Evolutionary conservation across 225 moss, liverwort and hornwort species (phyloP), one percentile per base, ranked within the genome.

Genomic region (Straminergon stramineum): DNA sequence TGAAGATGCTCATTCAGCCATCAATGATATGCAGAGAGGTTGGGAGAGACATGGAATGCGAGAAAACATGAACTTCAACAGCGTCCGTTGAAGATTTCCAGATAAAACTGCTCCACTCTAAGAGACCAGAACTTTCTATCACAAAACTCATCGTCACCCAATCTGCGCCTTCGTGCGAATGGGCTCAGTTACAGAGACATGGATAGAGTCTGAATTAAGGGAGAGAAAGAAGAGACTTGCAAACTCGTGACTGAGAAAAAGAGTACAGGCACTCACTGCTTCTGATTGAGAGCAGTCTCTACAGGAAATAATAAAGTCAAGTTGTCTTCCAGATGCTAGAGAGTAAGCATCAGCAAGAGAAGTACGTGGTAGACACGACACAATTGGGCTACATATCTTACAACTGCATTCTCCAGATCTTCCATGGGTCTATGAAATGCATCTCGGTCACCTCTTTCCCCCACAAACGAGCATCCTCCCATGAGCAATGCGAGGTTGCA

Each of bases 391-490:
- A 90, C 69, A 88, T 90, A 90, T 91, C 71, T 90, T 93, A 93
- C 93, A 92, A 85, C 77, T 51, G 64, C 87, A 73, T 60, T 83
- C 73, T 83, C 66, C 63, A 83, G 80, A 70, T 70, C 81, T 39
- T 65, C 68, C 32, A 16, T n/a, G 35, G 56, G 35, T 64, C 76
- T 56, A 66, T 10, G 24, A 45, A 35, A 75, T 82, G 74, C 56
- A 65, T 52, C 74, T 83, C 13, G 41, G 75, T 90, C 81, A 94
- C 83, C 94, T 91, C 86, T 95, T 95, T 77, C 94, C 94, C 34
- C 94, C 94, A 70, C 94, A 95, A 67, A 95, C 91, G 52, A 95
- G 90, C 88, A 95, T 93, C 90, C 94, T 92, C 61, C 94, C 94
- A 75, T 92, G 91, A n/a, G 89, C 87, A 83, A 95, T 91, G 91